A percentile compares a stretch with the other conserved stretches of the same genome.
Evolutionary conservation across 164 flowering plant genomes (phyloP).

Genomic region (Vitis rotundifolia): DNA sequence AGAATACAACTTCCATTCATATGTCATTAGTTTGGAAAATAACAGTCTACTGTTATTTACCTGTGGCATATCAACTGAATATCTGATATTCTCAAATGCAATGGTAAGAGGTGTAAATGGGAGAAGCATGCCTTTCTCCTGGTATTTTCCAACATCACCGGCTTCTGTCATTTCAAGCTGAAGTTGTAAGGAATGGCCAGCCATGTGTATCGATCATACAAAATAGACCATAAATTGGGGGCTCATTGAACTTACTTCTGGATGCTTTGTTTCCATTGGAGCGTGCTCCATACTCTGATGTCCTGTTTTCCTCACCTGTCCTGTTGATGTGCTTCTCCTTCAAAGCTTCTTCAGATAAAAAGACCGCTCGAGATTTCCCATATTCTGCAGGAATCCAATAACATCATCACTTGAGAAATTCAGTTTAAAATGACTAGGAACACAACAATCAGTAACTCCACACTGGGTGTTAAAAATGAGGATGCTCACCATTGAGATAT

Average conservation of each 20-base stretch:
- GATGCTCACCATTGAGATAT: conserved; percentile 38
- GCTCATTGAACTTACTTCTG: too few relatives aligned
- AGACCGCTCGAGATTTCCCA: conserved; percentile 10
- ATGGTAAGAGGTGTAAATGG: conserved; percentile 48
- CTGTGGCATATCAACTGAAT: conserved; percentile 57
- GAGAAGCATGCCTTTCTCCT: conserved; percentile 48
- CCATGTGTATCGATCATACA: too few relatives aligned
- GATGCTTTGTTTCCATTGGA: not conserved
- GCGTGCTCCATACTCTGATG: not conserved
- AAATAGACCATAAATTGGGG: too few relatives aligned
- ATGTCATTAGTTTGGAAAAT: not conserved
- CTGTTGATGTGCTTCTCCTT: conserved; percentile 8
- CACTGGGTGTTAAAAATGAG: not conserved
- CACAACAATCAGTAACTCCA: not conserved
- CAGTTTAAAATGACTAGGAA: not conserved
- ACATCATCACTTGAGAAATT: not conserved
- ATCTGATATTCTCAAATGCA: conserved; percentile 41
- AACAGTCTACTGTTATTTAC: conserved; percentile 15
- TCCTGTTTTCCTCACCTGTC: not conserved
- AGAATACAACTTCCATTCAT: not conserved
- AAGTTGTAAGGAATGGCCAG: too few relatives aligned
- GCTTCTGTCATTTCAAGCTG: conserved; percentile 3
- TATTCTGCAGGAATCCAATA: not conserved
- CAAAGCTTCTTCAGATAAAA: conserved; percentile 16
- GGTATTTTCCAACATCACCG: conserved; percentile 2